These are phyloP conservation scores for Pisolithus thermaeus DNA, from an alignment of 1,284 basidiomycete species.

Conservation along the genomic window DNA sequence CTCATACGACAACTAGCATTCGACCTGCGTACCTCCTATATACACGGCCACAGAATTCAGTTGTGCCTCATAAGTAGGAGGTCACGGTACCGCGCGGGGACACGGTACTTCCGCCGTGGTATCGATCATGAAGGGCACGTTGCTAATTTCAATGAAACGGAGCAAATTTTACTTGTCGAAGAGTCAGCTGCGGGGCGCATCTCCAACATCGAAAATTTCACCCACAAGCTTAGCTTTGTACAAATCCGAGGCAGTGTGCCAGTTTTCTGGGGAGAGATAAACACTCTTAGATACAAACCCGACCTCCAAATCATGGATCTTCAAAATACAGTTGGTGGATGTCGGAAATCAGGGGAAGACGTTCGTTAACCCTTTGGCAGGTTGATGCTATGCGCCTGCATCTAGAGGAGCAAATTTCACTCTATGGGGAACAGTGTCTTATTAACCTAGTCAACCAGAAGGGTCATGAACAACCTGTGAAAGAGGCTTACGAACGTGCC, in stretches of 20 bases:
- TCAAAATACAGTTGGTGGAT: slow-evolving; percentile 63
- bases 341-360: slow-evolving; percentile 6
- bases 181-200: slow-evolving; percentile 41
- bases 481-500: slow-evolving; percentile 89
- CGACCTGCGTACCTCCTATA: slow-evolving; percentile 73
- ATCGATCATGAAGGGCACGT: slow-evolving; percentile 81
- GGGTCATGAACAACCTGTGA: slow-evolving; percentile 93
- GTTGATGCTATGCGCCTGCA: slow-evolving; percentile 70
- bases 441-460: slow-evolving; percentile 96
- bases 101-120: slow-evolving; percentile 95
- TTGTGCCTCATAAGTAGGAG: slow-evolving; percentile 90
- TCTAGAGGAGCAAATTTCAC: slow-evolving; percentile 66
- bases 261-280: slow-evolving; percentile 96
- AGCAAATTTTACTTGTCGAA: slow-evolving; percentile 84
- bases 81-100: slow-evolving; percentile 91
- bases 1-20: slow-evolving; percentile 54
- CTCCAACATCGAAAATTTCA: slow-evolving; percentile 46
- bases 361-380: slow-evolving; percentile 34
- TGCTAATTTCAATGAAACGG: slow-evolving; percentile 93
- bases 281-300: slow-evolving; percentile 94
- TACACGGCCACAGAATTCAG: slow-evolving; percentile 79
- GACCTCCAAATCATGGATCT: slow-evolving; percentile 96
- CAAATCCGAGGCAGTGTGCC: slow-evolving; percentile 95
- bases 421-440: slow-evolving; percentile 79
- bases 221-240: slow-evolving; percentile 74